A percentile compares a stretch with the other conserved stretches of the same genome.
These are phyloP conservation scores for Komagataella mondaviorum DNA, from an alignment of 805 yeast genomes.

Conservation along the genomic window DNA sequence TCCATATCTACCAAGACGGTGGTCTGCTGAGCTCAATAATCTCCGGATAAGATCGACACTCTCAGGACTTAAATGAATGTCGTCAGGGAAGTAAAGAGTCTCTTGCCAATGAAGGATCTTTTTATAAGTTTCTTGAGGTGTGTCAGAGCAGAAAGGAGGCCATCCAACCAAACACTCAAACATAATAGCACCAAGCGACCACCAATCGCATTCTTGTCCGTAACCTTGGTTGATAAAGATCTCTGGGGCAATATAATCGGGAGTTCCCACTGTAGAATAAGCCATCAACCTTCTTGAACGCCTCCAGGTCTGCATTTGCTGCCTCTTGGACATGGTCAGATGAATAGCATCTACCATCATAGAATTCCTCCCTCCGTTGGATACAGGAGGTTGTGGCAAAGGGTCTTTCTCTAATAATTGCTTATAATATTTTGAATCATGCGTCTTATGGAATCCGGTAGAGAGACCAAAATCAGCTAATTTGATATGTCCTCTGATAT, in stretches of 20 bases:
- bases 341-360: constrained; percentile 91
- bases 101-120: constrained; percentile 89
- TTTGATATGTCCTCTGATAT: constrained; percentile 51
- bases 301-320: constrained; percentile 94
- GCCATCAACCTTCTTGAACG: constrained; percentile 88
- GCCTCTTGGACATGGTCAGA: constrained; percentile 87
- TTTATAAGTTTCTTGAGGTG: constrained; percentile 87
- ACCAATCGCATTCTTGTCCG: constrained; percentile 97
- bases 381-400: constrained; percentile 8
- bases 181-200: constrained; percentile 96
- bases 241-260: constrained; percentile 94
- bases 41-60: constrained; percentile 76
- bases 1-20: constrained; percentile 75
- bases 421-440: constrained; percentile 76
- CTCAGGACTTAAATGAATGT: constrained; percentile 78
- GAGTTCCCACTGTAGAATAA: constrained; percentile 92
- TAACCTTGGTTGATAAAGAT: constrained; percentile 87
- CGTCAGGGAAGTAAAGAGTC: constrained; percentile 80
- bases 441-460: constrained; percentile 90
- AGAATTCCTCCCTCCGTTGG: constrained; percentile 47
- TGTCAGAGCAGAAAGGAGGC: constrained; percentile 95
- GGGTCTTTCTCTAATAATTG: constrained; percentile 63
- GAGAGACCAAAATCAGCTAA: constrained; percentile 67
- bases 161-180: constrained; percentile 92
- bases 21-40: constrained; percentile 64